Conservation (phyloP, 2,329 filamentous ascomycete genomes). For the Daldinia eschscholtzii region DNA sequence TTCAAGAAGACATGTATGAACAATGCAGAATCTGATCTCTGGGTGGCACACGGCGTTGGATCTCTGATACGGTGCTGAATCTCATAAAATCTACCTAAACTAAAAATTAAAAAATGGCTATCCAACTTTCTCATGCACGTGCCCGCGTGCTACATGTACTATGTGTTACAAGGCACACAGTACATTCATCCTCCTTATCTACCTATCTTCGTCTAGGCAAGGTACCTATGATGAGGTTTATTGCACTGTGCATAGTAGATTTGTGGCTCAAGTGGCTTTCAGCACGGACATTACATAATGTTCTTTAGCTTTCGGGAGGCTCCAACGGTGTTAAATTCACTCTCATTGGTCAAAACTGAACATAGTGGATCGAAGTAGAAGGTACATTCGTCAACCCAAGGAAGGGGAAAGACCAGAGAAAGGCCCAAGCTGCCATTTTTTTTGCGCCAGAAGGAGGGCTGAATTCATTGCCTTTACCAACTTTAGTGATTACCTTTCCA, state of each 20-base stretch:
- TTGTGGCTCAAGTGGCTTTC: constrained; percentile 11
- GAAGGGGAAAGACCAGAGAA: constrained; percentile 23
- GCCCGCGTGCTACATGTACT: not conserved
- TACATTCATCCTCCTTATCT: not conserved
- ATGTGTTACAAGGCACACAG: not conserved
- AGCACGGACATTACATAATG: not conserved
- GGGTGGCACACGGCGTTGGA: not conserved
- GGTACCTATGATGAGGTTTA: not conserved
- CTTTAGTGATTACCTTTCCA: constrained; percentile 24
- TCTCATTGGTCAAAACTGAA: constrained; percentile 12
- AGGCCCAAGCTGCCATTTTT: constrained; percentile 24
- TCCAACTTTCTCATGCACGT: not conserved
- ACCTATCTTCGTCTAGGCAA: not conserved
- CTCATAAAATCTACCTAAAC: not conserved
- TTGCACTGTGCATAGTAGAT: not conserved
- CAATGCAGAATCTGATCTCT: not conserved
- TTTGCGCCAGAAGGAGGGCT: constrained; percentile 11
- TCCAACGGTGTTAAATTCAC: not conserved
- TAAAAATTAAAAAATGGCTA: not conserved
- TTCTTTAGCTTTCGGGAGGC: constrained; percentile 25
- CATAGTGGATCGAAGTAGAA: constrained; percentile 12
- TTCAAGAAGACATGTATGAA: not conserved
- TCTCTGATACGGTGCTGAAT: not conserved
- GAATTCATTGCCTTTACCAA: constrained; percentile 32
- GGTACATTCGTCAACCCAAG: constrained; percentile 7